Percentiles rank a stretch among this genome's conserved stretches.
phyloP scores from a whole-genome alignment of 768 basidiomycete genomes.

The Psilocybe azurescens region DNA sequence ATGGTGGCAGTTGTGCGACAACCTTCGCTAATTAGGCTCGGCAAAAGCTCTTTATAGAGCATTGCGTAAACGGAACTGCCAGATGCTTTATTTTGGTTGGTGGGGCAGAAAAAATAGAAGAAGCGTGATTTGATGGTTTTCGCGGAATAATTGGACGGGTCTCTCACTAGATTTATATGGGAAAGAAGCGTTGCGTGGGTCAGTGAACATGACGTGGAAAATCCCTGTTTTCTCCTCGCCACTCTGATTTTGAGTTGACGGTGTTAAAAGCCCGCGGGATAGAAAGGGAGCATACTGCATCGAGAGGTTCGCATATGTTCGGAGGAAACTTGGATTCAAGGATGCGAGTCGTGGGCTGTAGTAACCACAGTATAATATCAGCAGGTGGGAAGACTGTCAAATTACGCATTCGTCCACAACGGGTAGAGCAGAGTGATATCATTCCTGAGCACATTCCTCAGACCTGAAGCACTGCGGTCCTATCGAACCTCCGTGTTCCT shows the following conservation, averaged over 20 bases:
- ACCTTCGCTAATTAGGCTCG: constrained; percentile 10
- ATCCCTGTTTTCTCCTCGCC: not conserved
- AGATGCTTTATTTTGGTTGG: not conserved
- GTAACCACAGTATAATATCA: not conserved
- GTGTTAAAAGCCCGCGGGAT: constrained; percentile 17
- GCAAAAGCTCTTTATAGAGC: constrained; percentile 5
- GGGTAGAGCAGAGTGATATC: not conserved
- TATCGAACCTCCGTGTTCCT: not conserved
- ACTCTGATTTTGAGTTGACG: constrained; percentile 12
- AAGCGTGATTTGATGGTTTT: not conserved
- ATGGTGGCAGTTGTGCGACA: constrained; percentile 9
- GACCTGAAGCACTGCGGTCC: not conserved
- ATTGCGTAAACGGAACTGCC: not conserved
- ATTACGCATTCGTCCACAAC: constrained; percentile 3
- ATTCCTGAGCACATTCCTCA: not conserved
- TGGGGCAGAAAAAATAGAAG: not conserved
- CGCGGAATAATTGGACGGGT: not conserved
- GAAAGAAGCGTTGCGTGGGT: constrained; percentile 10
- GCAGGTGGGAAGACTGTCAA: not conserved
- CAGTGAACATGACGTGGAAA: constrained; percentile 16
- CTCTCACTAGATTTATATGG: not conserved
- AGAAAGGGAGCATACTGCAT: not conserved
- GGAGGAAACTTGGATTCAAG: not conserved
- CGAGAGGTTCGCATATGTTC: not conserved
- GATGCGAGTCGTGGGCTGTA: not conserved